Evolutionary conservation across 192 early-diverging fungal species (phyloP).

Genomic region (Backusella liffmaniae): DNA sequence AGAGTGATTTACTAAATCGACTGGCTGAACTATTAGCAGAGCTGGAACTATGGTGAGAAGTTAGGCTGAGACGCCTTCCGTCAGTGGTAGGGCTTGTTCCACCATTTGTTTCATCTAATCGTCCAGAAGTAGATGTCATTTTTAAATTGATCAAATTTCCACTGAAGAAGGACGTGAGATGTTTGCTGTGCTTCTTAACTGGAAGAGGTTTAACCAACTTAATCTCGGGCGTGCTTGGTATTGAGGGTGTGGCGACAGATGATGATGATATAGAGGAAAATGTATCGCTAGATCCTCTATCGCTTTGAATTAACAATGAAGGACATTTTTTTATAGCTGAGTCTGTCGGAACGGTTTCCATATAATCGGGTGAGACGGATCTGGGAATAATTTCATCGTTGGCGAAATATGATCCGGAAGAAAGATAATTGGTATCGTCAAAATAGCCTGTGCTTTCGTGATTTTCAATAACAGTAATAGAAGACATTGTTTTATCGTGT

Average conservation of each 20-base stretch:
- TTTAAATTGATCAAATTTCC: constrained; percentile 1
- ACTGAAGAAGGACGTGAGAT: neutral
- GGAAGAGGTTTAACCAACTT: neutral
- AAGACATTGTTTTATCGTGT: neutral
- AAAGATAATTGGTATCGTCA: neutral
- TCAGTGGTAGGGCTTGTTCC: neutral
- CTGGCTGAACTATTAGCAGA: constrained; percentile 1
- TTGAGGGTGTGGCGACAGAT: neutral
- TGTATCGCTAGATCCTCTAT: constrained; percentile 15
- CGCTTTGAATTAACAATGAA: neutral
- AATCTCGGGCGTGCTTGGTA: neutral
- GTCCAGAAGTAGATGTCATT: neutral
- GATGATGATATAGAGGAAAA: neutral
- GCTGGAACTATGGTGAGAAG: neutral
- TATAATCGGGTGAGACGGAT: constrained; percentile 1
- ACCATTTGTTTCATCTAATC: neutral
- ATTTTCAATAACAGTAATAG: neutral
- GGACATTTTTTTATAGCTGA: neutral
- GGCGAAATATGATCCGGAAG: neutral
- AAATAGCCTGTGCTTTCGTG: neutral
- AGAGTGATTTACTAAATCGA: constrained; percentile 1
- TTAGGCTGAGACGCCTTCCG: neutral
- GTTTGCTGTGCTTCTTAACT: constrained; percentile 7
- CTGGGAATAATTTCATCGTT: constrained; percentile 1
- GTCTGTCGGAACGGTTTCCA: neutral